Percentiles rank a stretch among this genome's conserved stretches.
Evolutionary conservation across 148 eudicot genomes (phyloP).

Genomic region (Chenopodium berlandieri): DNA sequence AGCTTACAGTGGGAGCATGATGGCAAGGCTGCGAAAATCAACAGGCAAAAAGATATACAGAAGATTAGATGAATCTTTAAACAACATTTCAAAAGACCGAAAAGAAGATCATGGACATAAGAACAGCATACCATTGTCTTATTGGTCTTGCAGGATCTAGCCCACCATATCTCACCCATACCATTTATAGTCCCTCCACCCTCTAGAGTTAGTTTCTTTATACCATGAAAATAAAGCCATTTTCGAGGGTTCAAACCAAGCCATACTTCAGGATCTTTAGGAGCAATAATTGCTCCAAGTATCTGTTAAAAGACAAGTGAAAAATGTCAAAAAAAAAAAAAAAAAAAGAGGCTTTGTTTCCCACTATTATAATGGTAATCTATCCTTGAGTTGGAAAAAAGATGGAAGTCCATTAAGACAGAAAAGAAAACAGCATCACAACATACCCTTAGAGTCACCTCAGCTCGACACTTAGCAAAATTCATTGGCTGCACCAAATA

Average conservation of each 20-base stretch:
- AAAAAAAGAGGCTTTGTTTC: background rate
- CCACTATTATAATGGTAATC: background rate
- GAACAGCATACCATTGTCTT: constrained; percentile 48
- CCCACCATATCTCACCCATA: constrained; percentile 96
- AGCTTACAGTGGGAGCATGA: constrained; percentile 93
- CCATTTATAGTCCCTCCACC: constrained; percentile 84
- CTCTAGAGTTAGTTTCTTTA: constrained; percentile 61
- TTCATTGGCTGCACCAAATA: constrained; percentile 56
- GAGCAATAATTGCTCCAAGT: constrained; percentile 67
- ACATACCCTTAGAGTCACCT: constrained; percentile 59
- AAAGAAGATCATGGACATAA: constrained; percentile 13
- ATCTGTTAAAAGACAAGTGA: constrained; percentile 42
- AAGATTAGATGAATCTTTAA: constrained; percentile 10
- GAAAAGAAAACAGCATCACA: constrained; percentile 4
- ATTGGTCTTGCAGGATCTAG: constrained; percentile 77
- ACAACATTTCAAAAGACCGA: background rate
- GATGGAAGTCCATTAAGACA: background rate
- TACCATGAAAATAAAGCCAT: constrained; percentile 81
- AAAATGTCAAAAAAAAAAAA: constrained; percentile 3
- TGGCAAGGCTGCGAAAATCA: constrained; percentile 71
- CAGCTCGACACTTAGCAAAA: constrained; percentile 61
- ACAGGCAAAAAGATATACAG: constrained; percentile 9
- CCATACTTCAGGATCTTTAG: constrained; percentile 75
- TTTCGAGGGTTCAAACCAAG: constrained; percentile 57
- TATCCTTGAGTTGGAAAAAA: background rate